Evolutionary conservation across 2,329 filamentous ascomycete genomes (phyloP).

Genomic region (Colletotrichum sp.): DNA sequence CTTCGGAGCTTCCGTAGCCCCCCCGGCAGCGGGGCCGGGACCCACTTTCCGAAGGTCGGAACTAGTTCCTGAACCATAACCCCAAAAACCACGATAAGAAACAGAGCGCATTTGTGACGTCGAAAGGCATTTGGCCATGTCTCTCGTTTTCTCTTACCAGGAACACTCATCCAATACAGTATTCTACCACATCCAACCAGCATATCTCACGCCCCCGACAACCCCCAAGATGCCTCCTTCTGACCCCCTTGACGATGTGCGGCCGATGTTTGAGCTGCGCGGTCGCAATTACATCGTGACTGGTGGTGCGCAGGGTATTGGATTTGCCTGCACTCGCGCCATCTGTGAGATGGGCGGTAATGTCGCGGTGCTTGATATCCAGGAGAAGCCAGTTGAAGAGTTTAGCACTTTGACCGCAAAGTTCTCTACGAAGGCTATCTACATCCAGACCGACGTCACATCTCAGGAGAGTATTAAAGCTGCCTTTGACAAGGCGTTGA

Average conservation of each 20-base stretch:
- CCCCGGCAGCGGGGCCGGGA: background rate
- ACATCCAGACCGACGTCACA: slow-evolving; percentile 35
- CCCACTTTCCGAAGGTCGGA: background rate
- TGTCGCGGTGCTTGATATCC: slow-evolving; percentile 40
- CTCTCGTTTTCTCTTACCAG: background rate
- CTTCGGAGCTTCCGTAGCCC: background rate
- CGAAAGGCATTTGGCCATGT: background rate
- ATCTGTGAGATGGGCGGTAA: slow-evolving; percentile 46
- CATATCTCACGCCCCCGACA: background rate
- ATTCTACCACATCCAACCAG: background rate
- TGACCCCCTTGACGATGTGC: slow-evolving; percentile 27
- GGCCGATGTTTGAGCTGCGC: slow-evolving; percentile 36
- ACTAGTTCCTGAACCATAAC: background rate
- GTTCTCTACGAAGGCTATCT: background rate
- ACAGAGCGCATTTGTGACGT: background rate
- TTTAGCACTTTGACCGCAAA: slow-evolving; percentile 25
- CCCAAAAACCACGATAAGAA: background rate
- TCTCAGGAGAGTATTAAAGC: slow-evolving; percentile 31
- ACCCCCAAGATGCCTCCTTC: background rate
- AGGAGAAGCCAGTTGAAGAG: slow-evolving; percentile 33
- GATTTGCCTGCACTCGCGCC: slow-evolving; percentile 39
- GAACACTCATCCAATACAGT: background rate
- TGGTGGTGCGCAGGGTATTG: slow-evolving; percentile 42
- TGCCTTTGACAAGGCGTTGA: slow-evolving; percentile 27
- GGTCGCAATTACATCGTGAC: slow-evolving; percentile 42